Percentiles rank a stretch among this genome's conserved stretches.
Conservation (phyloP, 352 stramenopile genomes). For the Blastocystis sp. region DNA sequence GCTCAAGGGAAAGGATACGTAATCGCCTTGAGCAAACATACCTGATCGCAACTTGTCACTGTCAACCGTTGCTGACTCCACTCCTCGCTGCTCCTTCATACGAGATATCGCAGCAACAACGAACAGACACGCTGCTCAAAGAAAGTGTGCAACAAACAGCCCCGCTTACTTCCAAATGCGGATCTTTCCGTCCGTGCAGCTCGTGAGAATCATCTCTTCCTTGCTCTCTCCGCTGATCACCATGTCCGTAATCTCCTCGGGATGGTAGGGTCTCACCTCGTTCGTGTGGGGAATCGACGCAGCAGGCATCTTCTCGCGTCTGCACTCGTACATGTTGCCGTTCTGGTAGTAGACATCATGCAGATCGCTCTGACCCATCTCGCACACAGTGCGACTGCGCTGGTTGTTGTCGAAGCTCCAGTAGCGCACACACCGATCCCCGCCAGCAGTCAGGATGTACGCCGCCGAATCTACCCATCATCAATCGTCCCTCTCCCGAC, state of each 20-base stretch:
- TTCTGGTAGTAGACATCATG: constrained; percentile 26
- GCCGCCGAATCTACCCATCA: constrained; percentile 27
- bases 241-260: constrained; percentile 50
- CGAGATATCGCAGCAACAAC: neutral
- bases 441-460: constrained; percentile 57
- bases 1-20: neutral
- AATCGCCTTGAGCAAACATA: neutral
- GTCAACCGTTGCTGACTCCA: neutral
- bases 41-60: neutral
- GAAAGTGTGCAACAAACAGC: neutral
- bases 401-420: constrained; percentile 48
- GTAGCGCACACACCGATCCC: constrained; percentile 59
- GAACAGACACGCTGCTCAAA: neutral
- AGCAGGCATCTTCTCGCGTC: neutral
- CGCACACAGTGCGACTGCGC: constrained; percentile 34
- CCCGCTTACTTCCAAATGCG: constrained; percentile 53
- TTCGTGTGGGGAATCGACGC: constrained; percentile 17
- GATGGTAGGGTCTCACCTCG: constrained; percentile 46
- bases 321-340: constrained; percentile 24
- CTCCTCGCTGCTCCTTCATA: neutral
- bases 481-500: neutral
- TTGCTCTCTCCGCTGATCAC: constrained; percentile 34
- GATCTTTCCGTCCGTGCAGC: constrained; percentile 60
- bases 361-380: constrained; percentile 34
- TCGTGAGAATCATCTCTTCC: constrained; percentile 52